Evolutionary conservation across 495 filamentous ascomycete genomes (phyloP).

Genomic region (Aspergillus sclerotiicarbonarius): DNA sequence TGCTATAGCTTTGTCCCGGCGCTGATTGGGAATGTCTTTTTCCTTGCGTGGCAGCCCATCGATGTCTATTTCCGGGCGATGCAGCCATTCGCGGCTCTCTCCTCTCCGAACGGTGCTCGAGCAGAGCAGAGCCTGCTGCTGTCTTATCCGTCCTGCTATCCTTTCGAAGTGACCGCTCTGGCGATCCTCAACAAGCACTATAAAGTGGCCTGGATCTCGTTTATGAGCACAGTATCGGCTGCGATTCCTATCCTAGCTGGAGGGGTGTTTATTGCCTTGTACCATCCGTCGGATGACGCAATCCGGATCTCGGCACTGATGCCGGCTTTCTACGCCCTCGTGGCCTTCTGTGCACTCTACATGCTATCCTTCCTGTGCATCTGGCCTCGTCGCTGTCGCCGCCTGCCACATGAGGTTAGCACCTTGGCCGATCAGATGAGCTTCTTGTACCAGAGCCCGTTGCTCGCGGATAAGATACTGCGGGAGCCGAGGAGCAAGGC

Average conservation of each 20-base stretch:
- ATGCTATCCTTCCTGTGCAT: slow-evolving; percentile 61
- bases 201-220: slow-evolving; percentile 65
- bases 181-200: slow-evolving; percentile 66
- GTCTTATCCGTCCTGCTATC: slow-evolving; percentile 66
- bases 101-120: slow-evolving; percentile 53
- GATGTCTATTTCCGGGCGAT: slow-evolving; percentile 73
- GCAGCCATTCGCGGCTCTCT: slow-evolving; percentile 69
- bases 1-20: slow-evolving; percentile 82
- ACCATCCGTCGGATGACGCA: slow-evolving; percentile 45
- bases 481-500: slow-evolving; percentile 55
- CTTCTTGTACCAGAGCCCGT: slow-evolving; percentile 67
- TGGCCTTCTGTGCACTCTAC: slow-evolving; percentile 65
- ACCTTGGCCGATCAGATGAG: slow-evolving; percentile 74
- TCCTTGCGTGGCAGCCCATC: slow-evolving; percentile 74
- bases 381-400: slow-evolving; percentile 53
- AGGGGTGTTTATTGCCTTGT: slow-evolving; percentile 79
- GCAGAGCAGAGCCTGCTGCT: slow-evolving; percentile 70
- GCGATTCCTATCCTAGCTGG: slow-evolving; percentile 73
- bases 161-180: slow-evolving; percentile 58
- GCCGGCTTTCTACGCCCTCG: slow-evolving; percentile 63
- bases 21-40: slow-evolving; percentile 69
- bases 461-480: slow-evolving; percentile 68
- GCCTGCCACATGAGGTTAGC: slow-evolving; percentile 66
- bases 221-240: slow-evolving; percentile 61
- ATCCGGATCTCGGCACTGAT: slow-evolving; percentile 69